Evolutionary conservation across 2,329 filamentous ascomycete species (phyloP).

Genomic region (Didymella exigua): DNA sequence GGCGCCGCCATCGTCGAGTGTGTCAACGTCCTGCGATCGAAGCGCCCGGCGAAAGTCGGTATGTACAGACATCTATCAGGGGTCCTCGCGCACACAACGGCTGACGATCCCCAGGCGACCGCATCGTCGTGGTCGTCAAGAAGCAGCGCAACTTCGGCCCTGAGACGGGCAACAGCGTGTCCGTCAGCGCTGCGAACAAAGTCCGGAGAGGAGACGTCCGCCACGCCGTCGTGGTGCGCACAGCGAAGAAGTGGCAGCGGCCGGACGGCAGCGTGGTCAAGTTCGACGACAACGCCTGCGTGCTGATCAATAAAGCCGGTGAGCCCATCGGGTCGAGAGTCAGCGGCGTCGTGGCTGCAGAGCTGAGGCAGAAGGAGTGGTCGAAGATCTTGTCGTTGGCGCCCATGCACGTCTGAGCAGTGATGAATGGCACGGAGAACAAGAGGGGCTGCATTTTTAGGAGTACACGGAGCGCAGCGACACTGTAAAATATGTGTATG

Average conservation of each 20-base stretch:
- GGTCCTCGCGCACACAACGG: no score
- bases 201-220: constrained; percentile 95
- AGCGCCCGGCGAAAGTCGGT: constrained; percentile 88
- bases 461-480: constrained; percentile 26
- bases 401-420: constrained; percentile 74
- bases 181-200: constrained; percentile 80
- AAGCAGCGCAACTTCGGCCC: constrained; percentile 82
- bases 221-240: constrained; percentile 93
- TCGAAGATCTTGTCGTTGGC: constrained; percentile 97
- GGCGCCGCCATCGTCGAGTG: constrained; percentile 97
- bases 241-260: constrained; percentile 83
- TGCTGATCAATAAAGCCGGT: constrained; percentile 94
- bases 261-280: constrained; percentile 87
- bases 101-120: constrained; percentile 69
- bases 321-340: constrained; percentile 87
- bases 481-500: constrained; percentile 38
- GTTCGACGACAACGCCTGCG: constrained; percentile 98
- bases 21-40: constrained; percentile 88
- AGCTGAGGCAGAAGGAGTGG: constrained; percentile 92
- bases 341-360: constrained; percentile 80
- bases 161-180: constrained; percentile 73
- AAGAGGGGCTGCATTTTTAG: constrained; percentile 24
- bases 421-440: background rate
- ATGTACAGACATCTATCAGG: constrained; percentile 42
- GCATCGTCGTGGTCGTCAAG: constrained; percentile 96